phyloP scores from a whole-genome alignment of 2,329 filamentous ascomycete species.

The Fusarium protoensiforme region DNA sequence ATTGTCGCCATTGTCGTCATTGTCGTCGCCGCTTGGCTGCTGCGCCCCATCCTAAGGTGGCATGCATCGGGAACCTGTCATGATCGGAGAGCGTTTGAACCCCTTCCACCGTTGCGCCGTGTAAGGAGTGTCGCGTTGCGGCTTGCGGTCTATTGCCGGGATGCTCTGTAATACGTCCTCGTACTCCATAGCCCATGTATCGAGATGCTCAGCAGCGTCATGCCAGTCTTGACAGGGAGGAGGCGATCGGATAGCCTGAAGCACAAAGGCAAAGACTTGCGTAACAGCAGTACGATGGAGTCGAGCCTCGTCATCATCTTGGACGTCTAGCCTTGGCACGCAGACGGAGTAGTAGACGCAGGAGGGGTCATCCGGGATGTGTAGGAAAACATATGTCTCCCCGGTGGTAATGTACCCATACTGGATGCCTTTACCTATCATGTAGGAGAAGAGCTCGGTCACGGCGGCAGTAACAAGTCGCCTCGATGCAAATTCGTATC shows the following conservation, averaged over 20 bases:
- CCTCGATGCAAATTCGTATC: slow-evolving; percentile 43
- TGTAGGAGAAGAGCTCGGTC: slow-evolving; percentile 54
- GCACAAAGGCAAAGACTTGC: slow-evolving; percentile 52
- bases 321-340: slow-evolving; percentile 49
- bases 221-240: slow-evolving; percentile 47
- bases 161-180: slow-evolving; percentile 44
- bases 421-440: slow-evolving; percentile 48
- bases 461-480: slow-evolving; percentile 50
- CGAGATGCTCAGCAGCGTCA: slow-evolving; percentile 42
- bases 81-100: slow-evolving; percentile 45
- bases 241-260: slow-evolving; percentile 45
- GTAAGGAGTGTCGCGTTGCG: slow-evolving; percentile 19
- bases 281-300: slow-evolving; percentile 52
- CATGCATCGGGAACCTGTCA: slow-evolving; percentile 11
- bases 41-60: background rate
- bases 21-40: background rate
- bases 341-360: slow-evolving; percentile 47
- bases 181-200: slow-evolving; percentile 49
- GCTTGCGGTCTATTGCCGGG: slow-evolving; percentile 35
- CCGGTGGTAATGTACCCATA: slow-evolving; percentile 51
- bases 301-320: slow-evolving; percentile 46
- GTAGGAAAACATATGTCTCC: slow-evolving; percentile 48
- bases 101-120: slow-evolving; percentile 44
- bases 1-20: too few relatives aligned
- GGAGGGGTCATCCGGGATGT: slow-evolving; percentile 48